Percentiles rank a stretch among this genome's conserved stretches.
These are phyloP conservation scores for Bolboschoenus planiculmis DNA, from an alignment of 176 grass and related monocot genomes.

Conservation along the genomic window DNA sequence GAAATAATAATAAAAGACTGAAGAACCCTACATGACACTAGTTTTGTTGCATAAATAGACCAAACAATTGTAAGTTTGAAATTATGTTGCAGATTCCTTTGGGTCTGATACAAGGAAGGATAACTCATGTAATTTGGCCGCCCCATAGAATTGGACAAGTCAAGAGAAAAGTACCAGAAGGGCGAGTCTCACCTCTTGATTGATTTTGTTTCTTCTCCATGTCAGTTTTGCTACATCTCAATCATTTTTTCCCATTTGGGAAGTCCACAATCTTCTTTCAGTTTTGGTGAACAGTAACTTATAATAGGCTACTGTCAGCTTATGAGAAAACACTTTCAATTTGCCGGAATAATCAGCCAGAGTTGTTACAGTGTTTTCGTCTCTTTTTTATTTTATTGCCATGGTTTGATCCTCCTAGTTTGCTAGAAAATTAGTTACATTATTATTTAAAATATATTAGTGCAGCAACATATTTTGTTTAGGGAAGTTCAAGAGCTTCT, in stretches of 20 bases:
- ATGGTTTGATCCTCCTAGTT: not conserved
- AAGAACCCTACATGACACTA: not conserved
- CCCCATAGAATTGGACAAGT: slow-evolving; percentile 49
- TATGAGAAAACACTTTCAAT: not conserved
- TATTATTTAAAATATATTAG: not conserved
- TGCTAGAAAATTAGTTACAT: not conserved
- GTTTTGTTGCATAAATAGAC: not conserved
- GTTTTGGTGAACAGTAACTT: not conserved
- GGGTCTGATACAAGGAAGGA: slow-evolving; percentile 48
- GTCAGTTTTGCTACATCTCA: slow-evolving; percentile 11
- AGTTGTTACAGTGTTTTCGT: not conserved
- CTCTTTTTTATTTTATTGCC: not conserved
- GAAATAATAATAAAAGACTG: not conserved
- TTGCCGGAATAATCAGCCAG: not conserved
- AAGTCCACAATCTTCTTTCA: not conserved
- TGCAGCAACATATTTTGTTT: not conserved
- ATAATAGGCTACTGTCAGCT: not conserved
- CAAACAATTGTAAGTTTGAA: slow-evolving; percentile 2
- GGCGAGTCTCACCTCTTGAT: slow-evolving; percentile 30
- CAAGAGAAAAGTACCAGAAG: slow-evolving; percentile 46
- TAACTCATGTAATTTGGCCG: slow-evolving; percentile 63
- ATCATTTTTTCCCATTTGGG: not conserved
- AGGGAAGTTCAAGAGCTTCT: not conserved
- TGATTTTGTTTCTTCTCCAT: not conserved
- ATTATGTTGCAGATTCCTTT: slow-evolving; percentile 50